A percentile compares a stretch with the other conserved stretches of the same genome.
These are phyloP conservation scores for Alternaria novae-zelandiae DNA, from an alignment of 2,329 filamentous ascomycete genomes.

Conservation along the genomic window DNA sequence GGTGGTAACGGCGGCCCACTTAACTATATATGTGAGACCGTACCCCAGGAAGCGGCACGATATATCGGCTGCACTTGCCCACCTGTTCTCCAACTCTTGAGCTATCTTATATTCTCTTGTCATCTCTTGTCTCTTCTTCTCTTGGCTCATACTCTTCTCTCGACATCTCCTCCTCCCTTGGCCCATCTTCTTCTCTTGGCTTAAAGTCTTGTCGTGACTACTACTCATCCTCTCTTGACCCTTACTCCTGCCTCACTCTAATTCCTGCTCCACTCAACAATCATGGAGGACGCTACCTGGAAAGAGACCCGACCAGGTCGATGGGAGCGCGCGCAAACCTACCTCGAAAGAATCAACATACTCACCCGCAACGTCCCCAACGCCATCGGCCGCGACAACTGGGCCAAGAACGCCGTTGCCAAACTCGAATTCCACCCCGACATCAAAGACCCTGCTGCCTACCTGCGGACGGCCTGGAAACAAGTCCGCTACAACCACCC, in stretches of 20 bases:
- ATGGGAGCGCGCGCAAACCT: slow-evolving; percentile 31
- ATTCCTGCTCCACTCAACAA: not conserved
- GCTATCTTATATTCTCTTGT: not conserved
- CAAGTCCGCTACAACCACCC: slow-evolving; percentile 36
- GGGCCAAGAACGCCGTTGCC: slow-evolving; percentile 33
- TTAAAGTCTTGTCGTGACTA: not conserved
- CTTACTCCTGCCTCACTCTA: not conserved
- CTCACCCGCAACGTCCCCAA: slow-evolving; percentile 33
- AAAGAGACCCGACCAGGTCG: slow-evolving; percentile 33
- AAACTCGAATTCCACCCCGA: slow-evolving; percentile 29
- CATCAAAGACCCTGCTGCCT: slow-evolving; percentile 25
- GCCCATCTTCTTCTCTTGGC: not conserved
- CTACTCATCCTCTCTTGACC: not conserved
- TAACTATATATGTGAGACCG: not conserved
- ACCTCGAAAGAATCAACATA: slow-evolving; percentile 30
- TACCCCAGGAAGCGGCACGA: not conserved
- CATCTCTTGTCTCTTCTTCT: not conserved
- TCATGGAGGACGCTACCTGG: slow-evolving; percentile 19
- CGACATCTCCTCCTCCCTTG: not conserved
- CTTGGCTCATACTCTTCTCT: not conserved
- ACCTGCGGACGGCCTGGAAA: slow-evolving; percentile 30
- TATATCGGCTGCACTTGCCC: not conserved
- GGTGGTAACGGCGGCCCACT: not conserved
- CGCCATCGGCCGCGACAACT: slow-evolving; percentile 32
- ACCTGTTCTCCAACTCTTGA: not conserved